These are phyloP conservation scores for Monosporascus sp. DNA, from an alignment of 2,329 filamentous ascomycete genomes.

Conservation along the genomic window DNA sequence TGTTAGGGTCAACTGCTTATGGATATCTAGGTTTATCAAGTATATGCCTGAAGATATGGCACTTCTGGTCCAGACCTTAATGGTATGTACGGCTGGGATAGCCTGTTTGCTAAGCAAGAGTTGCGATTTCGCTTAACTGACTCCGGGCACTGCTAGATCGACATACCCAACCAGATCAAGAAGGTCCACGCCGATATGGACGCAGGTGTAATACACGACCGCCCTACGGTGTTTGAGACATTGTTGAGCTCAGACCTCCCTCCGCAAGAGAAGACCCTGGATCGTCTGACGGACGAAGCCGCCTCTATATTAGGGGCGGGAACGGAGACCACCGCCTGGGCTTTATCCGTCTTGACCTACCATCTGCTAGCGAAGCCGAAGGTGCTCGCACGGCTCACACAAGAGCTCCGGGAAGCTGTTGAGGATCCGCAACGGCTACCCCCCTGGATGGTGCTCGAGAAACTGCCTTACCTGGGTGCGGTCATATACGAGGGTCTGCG, in stretches of 20 bases:
- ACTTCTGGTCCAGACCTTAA: conserved; percentile 12
- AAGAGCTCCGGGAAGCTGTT: conserved; percentile 23
- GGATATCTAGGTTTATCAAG: conserved; percentile 9
- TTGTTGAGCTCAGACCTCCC: conserved; percentile 12
- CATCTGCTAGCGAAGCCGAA: conserved; percentile 29
- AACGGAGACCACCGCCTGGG: conserved; percentile 25
- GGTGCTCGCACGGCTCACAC: conserved; percentile 21
- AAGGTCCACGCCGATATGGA: conserved; percentile 9
- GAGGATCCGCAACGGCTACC: conserved; percentile 21
- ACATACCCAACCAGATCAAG: conserved; percentile 9
- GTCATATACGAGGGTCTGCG: conserved; percentile 34
- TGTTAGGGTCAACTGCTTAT: neutral
- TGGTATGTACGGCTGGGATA: too few species aligned
- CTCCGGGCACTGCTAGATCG: neutral
- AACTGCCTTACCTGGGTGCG: conserved; percentile 31
- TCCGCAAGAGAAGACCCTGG: conserved; percentile 7
- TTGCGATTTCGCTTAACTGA: too few species aligned
- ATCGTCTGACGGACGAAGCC: conserved; percentile 14
- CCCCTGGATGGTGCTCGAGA: conserved; percentile 28
- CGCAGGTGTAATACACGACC: conserved; percentile 7
- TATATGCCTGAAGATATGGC: conserved; percentile 16
- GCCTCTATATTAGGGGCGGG: conserved; percentile 23
- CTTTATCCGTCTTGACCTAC: conserved; percentile 30
- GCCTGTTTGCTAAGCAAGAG: too few species aligned
- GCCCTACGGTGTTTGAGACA: conserved; percentile 16